Base-by-base conservation (phyloP, 768 basidiomycete genomes). In the Tubosaeta sp. region DNA sequence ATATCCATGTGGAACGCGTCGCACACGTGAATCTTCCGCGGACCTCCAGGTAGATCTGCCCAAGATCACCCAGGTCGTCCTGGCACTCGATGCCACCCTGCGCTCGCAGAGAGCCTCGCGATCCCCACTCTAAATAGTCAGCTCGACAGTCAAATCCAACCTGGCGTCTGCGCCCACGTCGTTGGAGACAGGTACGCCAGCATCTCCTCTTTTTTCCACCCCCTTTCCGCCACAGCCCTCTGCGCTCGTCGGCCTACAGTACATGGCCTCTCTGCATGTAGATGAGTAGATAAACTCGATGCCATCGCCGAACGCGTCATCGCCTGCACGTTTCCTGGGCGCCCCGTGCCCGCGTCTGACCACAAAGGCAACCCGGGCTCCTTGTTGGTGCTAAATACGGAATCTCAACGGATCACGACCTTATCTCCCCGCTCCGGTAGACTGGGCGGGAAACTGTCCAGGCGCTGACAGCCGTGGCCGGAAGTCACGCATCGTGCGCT, bases 381-480 rank as follows among this genome's bases (percentile, higher is more conserved):
- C 56, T 42, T 13, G 27, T 29, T n/a, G 31, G 31, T 22, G 39
- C 48, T 41, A 26, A 32, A 43, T 10, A 4, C 51, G 44, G 26
- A 57, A 66, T 66, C 65, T 64, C 26, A 47, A 57, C 64, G 64
- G 64, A 65, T 65, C 65, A 58, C 52, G 64, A 62, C 64, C 64
- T 65, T 65, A 65, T 66, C 64, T 65, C 64, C 64, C 65, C 43
- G 14, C 46, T 9, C 59, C 19, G 19, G 46, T 50, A 53, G 29
- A 29, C 6, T 39, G 52, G 56, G 49, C 53, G 29, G 26, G 4
- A 26, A 10, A 47, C 9, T 51, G 60, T 25, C 55, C 54, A 39
- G 13, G 16, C 42, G 37, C 27, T 41, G 64, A 55, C 60, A 51
- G 32, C 52, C 43, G 58, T 58, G 43, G 46, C 50, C 61, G 48